These are phyloP conservation scores for Penicillium nucicola DNA, from an alignment of 495 filamentous ascomycete genomes.

Conservation along the genomic window DNA sequence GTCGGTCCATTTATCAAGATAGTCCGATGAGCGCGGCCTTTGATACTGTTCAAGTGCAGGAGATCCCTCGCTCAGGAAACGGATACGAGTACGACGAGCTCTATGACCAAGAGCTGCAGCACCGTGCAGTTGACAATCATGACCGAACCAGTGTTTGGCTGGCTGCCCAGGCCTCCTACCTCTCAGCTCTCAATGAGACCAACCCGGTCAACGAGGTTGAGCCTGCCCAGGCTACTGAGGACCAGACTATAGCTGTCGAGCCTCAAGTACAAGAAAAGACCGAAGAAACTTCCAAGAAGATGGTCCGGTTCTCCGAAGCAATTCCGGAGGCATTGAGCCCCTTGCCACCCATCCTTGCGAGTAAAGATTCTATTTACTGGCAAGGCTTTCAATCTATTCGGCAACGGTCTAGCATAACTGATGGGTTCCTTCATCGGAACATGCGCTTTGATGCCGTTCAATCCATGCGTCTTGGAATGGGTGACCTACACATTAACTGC, in stretches of 20 bases:
- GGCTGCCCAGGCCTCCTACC: constrained; percentile 70
- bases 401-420: constrained; percentile 54
- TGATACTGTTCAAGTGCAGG: constrained; percentile 33
- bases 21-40: constrained; percentile 31
- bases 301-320: constrained; percentile 68
- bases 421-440: constrained; percentile 79
- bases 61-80: constrained; percentile 39
- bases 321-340: constrained; percentile 40
- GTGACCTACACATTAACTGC: constrained; percentile 63
- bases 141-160: constrained; percentile 84
- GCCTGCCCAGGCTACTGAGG: constrained; percentile 26
- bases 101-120: constrained; percentile 64
- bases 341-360: constrained; percentile 31
- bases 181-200: constrained; percentile 64
- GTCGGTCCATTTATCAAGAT: constrained; percentile 17
- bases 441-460: constrained; percentile 88
- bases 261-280: constrained; percentile 17
- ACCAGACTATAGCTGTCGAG: constrained; percentile 7
- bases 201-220: constrained; percentile 53
- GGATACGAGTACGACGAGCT: constrained; percentile 63
- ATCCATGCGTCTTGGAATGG: constrained; percentile 67
- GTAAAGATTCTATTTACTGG: constrained; percentile 83
- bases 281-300: constrained; percentile 55
- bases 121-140: constrained; percentile 61
- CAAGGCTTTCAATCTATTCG: constrained; percentile 76